A percentile compares a stretch with the other conserved stretches of the same genome.
Evolutionary conservation across 202 grass and related monocot species (phyloP).

Genomic region (Dendrocalamus latiflorus): DNA sequence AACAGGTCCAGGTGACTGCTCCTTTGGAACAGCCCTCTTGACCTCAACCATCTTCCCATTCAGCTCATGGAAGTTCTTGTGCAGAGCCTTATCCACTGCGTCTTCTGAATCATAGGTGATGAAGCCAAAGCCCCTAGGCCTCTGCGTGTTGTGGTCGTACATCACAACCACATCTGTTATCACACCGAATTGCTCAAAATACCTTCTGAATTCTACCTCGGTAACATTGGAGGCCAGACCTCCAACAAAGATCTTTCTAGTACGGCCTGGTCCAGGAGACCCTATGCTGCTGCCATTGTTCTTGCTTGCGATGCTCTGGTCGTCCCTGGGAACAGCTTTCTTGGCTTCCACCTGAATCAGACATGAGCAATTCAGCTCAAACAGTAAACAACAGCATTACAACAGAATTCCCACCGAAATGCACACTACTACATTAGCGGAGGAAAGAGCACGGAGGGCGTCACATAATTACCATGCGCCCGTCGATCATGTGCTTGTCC

Average conservation of each 20-base stretch:
- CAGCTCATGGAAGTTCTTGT: slow-evolving; percentile 86
- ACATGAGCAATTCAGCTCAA: slow-evolving; percentile 17
- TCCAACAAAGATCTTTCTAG: slow-evolving; percentile 92
- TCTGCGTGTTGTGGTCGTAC: slow-evolving; percentile 94
- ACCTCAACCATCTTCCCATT: slow-evolving; percentile 96
- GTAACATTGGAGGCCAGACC: slow-evolving; percentile 81
- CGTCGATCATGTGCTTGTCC: slow-evolving; percentile 88
- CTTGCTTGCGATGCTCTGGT: slow-evolving; percentile 67
- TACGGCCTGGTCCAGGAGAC: slow-evolving; percentile 60
- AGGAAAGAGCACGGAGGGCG: background rate
- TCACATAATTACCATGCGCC: slow-evolving; percentile 64
- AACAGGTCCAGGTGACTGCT: slow-evolving; percentile 65
- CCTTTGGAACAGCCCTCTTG: slow-evolving; percentile 90
- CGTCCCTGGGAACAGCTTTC: slow-evolving; percentile 85
- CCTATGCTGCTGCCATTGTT: slow-evolving; percentile 57
- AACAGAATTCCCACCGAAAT: slow-evolving; percentile 41
- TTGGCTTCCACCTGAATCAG: slow-evolving; percentile 79
- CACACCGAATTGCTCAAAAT: slow-evolving; percentile 88
- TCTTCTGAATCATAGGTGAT: slow-evolving; percentile 93
- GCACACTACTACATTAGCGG: background rate
- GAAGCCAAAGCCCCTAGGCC: slow-evolving; percentile 88
- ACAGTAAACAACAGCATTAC: background rate
- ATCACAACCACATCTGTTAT: slow-evolving; percentile 92
- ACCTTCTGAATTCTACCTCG: slow-evolving; percentile 78
- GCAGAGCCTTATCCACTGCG: slow-evolving; percentile 67